A percentile compares a stretch with the other conserved stretches of the same genome.
Evolutionary conservation across 192 early-diverging fungal genomes (phyloP).

Genomic region (Entomortierella parvispora): DNA sequence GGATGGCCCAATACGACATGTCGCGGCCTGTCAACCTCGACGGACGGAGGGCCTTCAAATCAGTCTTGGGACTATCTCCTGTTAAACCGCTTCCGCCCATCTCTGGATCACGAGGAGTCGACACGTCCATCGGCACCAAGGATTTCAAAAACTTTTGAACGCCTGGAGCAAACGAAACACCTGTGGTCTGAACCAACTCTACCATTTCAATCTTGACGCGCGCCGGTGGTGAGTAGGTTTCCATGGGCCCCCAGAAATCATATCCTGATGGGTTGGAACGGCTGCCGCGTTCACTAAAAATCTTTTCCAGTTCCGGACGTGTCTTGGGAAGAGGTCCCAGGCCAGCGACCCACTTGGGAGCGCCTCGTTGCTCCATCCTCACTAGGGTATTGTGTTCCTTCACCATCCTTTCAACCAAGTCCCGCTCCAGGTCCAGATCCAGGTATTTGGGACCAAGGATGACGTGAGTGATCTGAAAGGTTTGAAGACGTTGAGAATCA

Average conservation of each 20-base stretch:
- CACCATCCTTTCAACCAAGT: constrained; percentile 19
- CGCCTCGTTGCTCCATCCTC: constrained; percentile 9
- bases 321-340: constrained; percentile 14
- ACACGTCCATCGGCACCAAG: too few species aligned
- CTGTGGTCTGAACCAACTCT: constrained; percentile 16
- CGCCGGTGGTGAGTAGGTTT: constrained; percentile 10
- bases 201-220: constrained; percentile 13
- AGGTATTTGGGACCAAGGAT: constrained; percentile 7
- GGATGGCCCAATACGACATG: constrained; percentile 3
- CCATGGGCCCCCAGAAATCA: constrained; percentile 27
- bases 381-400: constrained; percentile 26
- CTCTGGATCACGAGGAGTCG: not conserved
- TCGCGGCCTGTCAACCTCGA: constrained; percentile 2
- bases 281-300: not conserved
- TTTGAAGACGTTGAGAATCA: constrained; percentile 1
- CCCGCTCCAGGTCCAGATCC: constrained; percentile 14
- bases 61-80: not conserved
- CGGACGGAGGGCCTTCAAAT: constrained; percentile 10
- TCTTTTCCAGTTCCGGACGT: constrained; percentile 14
- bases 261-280: too few species aligned
- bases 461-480: constrained; percentile 10
- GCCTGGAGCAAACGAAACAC: constrained; percentile 14
- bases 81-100: not conserved
- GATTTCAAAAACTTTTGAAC: constrained; percentile 15
- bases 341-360: constrained; percentile 8